Percentiles rank a stretch among this genome's conserved stretches.
phyloP scores from a whole-genome alignment of 2,329 filamentous ascomycete genomes.

The Neofusicoccum kwambonambiense region DNA sequence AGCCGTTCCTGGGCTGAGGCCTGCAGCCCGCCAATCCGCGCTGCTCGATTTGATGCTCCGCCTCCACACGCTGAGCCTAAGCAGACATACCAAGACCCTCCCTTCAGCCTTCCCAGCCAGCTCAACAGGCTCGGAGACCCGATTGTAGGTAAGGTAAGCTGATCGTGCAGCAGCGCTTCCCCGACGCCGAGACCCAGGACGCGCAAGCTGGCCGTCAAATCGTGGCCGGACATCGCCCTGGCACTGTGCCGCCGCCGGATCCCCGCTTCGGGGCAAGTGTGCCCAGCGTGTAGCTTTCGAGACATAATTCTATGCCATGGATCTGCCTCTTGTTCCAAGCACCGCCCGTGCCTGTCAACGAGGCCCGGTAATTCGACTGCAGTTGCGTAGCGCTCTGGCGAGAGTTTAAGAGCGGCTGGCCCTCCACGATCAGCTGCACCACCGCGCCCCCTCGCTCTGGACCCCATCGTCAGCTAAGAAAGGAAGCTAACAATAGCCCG shows the following conservation, averaged over 20 bases:
- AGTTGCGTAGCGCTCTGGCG: background rate
- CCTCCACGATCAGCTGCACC: background rate
- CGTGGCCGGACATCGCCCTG: background rate
- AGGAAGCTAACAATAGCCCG: conserved; percentile 11
- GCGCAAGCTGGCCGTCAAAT: conserved; percentile 10
- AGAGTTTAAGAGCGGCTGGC: conserved; percentile 6
- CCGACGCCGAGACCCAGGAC: conserved; percentile 14
- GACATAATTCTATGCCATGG: conserved; percentile 13
- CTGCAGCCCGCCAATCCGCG: conserved; percentile 6
- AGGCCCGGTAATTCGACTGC: too few species aligned
- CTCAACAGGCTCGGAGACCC: conserved; percentile 10
- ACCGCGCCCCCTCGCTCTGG: background rate
- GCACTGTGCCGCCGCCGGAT: conserved; percentile 4
- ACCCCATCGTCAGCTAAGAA: conserved; percentile 6
- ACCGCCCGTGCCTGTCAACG: background rate
- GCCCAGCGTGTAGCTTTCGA: background rate
- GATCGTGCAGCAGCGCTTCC: conserved; percentile 6
- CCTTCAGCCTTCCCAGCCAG: background rate
- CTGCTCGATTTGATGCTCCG: background rate
- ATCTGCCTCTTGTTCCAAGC: background rate
- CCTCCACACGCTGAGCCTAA: conserved; percentile 14
- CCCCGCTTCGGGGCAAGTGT: conserved; percentile 11
- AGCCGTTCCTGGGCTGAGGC: conserved; percentile 1
- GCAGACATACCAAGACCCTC: conserved; percentile 4
- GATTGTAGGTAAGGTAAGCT: conserved; percentile 18